Percentiles rank a stretch among this genome's conserved stretches.
Conservation (phyloP, 2,329 filamentous ascomycete species). For the Alternaria sp. region DNA sequence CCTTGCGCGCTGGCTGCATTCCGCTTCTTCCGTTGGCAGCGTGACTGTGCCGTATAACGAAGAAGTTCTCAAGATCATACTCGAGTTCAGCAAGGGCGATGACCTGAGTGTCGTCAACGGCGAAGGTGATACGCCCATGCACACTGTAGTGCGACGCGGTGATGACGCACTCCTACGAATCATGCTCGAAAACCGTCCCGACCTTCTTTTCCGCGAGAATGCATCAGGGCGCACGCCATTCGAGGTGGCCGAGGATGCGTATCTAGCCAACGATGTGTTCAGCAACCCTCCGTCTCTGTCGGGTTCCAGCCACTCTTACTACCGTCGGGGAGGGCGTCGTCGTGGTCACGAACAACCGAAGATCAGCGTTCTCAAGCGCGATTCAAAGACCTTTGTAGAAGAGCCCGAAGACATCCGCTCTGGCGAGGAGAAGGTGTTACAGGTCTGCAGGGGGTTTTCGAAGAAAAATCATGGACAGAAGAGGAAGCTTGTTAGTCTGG, state of each 20-base stretch:
- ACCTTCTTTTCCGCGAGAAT: constrained; percentile 75
- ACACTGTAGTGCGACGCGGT: constrained; percentile 61
- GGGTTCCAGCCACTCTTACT: not conserved
- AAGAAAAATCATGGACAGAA: constrained; percentile 47
- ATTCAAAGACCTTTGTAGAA: constrained; percentile 30
- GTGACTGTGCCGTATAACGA: not conserved
- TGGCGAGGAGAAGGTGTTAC: constrained; percentile 43
- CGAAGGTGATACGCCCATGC: constrained; percentile 71
- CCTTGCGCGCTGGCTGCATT: constrained; percentile 58
- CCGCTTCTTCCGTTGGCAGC: not conserved
- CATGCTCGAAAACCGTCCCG: constrained; percentile 63
- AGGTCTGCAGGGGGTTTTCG: constrained; percentile 48
- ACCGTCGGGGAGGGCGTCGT: too few relatives aligned
- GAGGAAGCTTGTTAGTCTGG: constrained; percentile 64
- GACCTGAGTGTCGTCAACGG: constrained; percentile 68
- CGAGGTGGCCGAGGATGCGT: constrained; percentile 70
- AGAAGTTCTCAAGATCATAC: constrained; percentile 30
- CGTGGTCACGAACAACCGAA: not conserved
- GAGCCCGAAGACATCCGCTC: constrained; percentile 10
- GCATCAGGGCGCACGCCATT: constrained; percentile 77
- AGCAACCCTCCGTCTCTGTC: constrained; percentile 23
- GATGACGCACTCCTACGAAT: constrained; percentile 56
- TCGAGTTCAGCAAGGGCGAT: constrained; percentile 54
- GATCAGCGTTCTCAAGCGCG: not conserved
- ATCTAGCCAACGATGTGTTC: constrained; percentile 52